Base-by-base conservation (phyloP, 2,329 filamentous ascomycete genomes). In the Colletotrichum ledebouriae region DNA sequence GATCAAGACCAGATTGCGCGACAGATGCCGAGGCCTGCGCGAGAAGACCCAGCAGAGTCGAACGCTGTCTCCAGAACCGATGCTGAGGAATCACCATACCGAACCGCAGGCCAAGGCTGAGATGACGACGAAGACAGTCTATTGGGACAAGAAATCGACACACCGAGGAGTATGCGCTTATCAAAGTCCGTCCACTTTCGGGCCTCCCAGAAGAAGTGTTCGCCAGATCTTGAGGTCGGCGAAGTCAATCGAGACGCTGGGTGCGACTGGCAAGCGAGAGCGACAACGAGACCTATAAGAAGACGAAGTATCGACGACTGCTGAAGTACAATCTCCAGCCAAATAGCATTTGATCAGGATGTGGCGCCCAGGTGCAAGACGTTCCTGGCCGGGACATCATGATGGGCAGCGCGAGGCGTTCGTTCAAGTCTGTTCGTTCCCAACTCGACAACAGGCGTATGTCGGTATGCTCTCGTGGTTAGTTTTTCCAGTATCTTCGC, bases 371-470 rank as follows among this genome's bases (percentile, higher is more conserved):
- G 47, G 34, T 68, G 34, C 34, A 47, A 56, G 46, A 41, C 55
- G 53, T 68, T 56, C 55, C 65, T 65, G 65, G 49, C 46, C 29
- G 44, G 42, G 39, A 63, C 53, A 59, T 37, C 46, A 65, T 47
- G 41, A 64, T 41, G 53, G 59, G 39, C 61, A 13, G 59, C 39
- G 49, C 52, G 41, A 63, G 59, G 59, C 37, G 46, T 53, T 59
- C 57, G 33, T 44, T 37, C 33, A 39, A 52, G 42, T 56, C 42
- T 42, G 22, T 34, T 17, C 7, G 29, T 29, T 29, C 17, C 15
- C 29, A 29, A 39, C 29, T 17, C 57, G 15, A n/a, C 15, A 15
- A 33, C 49, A 15, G 25, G 11, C n/a, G n/a, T 25, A 52, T n/a
- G 15, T 20, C 49, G 29, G 29, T 7, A 29, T 29, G 29, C 29